Evolutionary conservation across 2,329 filamentous ascomycete species (phyloP).

Genomic region (Trichophyton mentagrophytes): DNA sequence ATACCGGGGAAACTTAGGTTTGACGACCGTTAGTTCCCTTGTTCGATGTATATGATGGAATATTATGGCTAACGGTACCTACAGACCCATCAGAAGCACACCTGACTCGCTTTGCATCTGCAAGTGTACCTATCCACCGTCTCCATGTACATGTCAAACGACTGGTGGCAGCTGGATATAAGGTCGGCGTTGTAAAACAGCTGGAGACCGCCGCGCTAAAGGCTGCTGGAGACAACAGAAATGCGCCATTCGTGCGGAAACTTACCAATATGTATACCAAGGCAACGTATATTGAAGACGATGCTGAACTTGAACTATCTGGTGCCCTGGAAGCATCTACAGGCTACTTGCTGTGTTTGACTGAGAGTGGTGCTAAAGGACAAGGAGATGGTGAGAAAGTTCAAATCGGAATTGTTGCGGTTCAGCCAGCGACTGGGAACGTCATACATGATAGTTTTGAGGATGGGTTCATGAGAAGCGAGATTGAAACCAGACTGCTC

Average conservation of each 20-base stretch:
- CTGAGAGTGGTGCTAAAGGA: constrained; percentile 66
- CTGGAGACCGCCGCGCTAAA: constrained; percentile 92
- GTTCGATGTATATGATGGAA: constrained; percentile 7
- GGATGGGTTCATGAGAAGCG: constrained; percentile 92
- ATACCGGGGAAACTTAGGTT: constrained; percentile 92
- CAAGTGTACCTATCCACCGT: constrained; percentile 85
- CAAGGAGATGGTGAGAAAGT: constrained; percentile 87
- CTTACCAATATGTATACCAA: constrained; percentile 97
- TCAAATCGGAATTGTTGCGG: constrained; percentile 78
- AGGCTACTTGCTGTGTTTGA: constrained; percentile 88
- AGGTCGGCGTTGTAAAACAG: constrained; percentile 89
- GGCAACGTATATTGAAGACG: constrained; percentile 81
- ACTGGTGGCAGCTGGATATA: constrained; percentile 81
- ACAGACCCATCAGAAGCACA: constrained; percentile 78
- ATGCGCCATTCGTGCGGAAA: constrained; percentile 80
- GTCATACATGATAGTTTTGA: constrained; percentile 94
- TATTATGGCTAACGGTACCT: not conserved
- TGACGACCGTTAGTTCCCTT: constrained; percentile 56
- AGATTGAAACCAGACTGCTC: constrained; percentile 86
- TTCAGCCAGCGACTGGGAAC: constrained; percentile 90
- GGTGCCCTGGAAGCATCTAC: constrained; percentile 48
- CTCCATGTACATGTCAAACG: constrained; percentile 89
- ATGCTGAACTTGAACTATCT: constrained; percentile 58
- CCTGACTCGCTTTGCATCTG: constrained; percentile 80
- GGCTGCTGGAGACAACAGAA: constrained; percentile 86